These are phyloP conservation scores for Arthrobotrys iridis DNA, from an alignment of 2,329 filamentous ascomycete species.

Conservation along the genomic window DNA sequence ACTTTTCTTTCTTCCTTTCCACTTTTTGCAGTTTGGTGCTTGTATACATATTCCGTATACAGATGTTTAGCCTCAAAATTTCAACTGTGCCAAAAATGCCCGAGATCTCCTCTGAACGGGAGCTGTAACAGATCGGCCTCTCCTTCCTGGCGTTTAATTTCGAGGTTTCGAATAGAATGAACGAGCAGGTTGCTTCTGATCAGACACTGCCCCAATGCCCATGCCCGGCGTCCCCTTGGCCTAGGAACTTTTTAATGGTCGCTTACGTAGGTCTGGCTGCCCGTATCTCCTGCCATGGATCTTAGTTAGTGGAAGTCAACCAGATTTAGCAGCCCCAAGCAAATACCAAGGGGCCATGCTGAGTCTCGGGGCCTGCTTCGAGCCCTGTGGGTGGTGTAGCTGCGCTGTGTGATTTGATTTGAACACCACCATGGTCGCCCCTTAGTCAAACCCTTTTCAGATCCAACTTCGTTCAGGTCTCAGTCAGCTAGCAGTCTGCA, in stretches of 20 bases:
- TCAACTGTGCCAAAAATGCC: too few species aligned
- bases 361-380: conserved; percentile 2
- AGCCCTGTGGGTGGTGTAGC: neutral
- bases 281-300: conserved; percentile 5
- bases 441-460: conserved; percentile 18
- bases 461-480: neutral
- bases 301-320: neutral
- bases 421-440: conserved; percentile 4
- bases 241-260: neutral
- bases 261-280: conserved; percentile 28
- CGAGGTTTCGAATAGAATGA: conserved; percentile 37
- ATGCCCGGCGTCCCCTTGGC: conserved; percentile 7
- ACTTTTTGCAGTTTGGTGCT: too few species aligned
- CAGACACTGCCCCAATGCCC: conserved; percentile 35
- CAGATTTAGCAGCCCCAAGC: conserved; percentile 28
- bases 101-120: neutral
- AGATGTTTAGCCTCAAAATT: too few species aligned
- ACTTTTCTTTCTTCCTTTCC: neutral
- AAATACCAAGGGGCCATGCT: conserved; percentile 28
- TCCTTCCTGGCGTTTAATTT: conserved; percentile 19
- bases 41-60: too few species aligned
- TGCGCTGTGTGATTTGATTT: neutral
- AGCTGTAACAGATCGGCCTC: conserved; percentile 20
- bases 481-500: neutral
- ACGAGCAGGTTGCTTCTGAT: neutral